A percentile compares a stretch with the other conserved stretches of the same genome.
These are phyloP conservation scores for Bonia amplexicaulis DNA, from an alignment of 176 grass and related monocot genomes.

Conservation along the genomic window DNA sequence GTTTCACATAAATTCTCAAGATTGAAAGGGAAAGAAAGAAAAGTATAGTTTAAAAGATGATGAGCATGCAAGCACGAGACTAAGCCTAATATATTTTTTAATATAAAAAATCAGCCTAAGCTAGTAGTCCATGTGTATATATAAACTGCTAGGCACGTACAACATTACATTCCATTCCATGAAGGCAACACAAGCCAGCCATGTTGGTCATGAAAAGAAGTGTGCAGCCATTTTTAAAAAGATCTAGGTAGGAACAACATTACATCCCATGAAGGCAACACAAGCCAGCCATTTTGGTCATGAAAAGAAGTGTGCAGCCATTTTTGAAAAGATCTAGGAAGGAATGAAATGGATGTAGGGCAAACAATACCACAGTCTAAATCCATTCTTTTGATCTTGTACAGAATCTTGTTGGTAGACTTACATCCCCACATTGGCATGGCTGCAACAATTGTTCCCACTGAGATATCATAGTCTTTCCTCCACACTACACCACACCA, in stretches of 20 bases:
- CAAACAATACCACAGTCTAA: not conserved
- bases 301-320: not conserved
- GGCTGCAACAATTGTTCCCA: constrained; percentile 23
- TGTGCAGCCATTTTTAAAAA: not conserved
- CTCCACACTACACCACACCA: constrained; percentile 15
- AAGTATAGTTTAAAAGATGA: not conserved
- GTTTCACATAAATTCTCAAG: not conserved
- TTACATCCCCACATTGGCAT: not conserved
- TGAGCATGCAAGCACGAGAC: not conserved
- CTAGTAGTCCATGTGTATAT: not conserved
- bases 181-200: not conserved
- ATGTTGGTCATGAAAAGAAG: not conserved
- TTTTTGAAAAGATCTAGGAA: not conserved
- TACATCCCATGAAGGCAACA: constrained; percentile 3
- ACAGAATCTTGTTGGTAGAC: not conserved
- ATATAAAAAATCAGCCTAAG: not conserved
- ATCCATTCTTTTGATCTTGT: not conserved
- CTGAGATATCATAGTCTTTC: constrained; percentile 23
- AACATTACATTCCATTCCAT: not conserved
- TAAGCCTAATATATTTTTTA: not conserved
- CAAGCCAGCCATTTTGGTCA: not conserved
- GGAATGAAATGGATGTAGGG: not conserved
- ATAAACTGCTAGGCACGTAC: not conserved
- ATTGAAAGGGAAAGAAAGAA: not conserved
- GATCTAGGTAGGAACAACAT: not conserved